Conservation (phyloP, 257 asterid genomes). For the Nicotiana attenuata region DNA sequence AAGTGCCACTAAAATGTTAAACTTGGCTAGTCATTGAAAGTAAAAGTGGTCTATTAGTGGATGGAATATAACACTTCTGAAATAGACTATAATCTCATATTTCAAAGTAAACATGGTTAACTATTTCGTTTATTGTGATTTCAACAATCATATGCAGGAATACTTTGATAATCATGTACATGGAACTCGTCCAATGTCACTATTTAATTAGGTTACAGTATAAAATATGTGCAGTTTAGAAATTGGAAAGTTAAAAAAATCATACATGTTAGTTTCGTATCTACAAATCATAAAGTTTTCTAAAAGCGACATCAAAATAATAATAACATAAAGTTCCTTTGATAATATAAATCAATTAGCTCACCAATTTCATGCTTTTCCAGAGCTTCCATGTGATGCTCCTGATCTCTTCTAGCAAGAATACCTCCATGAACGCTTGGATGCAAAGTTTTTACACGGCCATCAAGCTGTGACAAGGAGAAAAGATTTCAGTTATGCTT, state of each 20-base stretch:
- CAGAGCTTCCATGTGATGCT: constrained; percentile 92
- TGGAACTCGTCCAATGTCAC: neutral
- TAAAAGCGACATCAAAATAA: neutral
- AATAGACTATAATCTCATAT: neutral
- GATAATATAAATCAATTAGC: constrained; percentile 13
- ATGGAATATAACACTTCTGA: neutral
- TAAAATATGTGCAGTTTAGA: neutral
- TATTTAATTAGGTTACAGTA: no score
- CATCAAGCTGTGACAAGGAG: constrained; percentile 63
- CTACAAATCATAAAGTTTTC: no score
- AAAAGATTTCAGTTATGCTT: neutral
- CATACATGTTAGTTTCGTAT: no score
- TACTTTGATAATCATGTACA: neutral
- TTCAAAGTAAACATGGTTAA: neutral
- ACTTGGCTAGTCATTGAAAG: neutral
- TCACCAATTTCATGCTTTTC: constrained; percentile 74
- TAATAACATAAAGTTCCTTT: neutral
- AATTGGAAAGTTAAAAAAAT: neutral
- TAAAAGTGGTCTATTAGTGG: neutral
- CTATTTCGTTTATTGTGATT: neutral
- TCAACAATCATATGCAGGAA: neutral
- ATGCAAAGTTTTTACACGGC: constrained; percentile 96
- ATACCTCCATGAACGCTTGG: constrained; percentile 94
- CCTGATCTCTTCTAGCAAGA: constrained; percentile 90
- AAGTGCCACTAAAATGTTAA: neutral